Percentiles rank a stretch among this genome's conserved stretches.
Conservation (phyloP, 2,329 filamentous ascomycete genomes). For the Fusarium mundagurra region DNA sequence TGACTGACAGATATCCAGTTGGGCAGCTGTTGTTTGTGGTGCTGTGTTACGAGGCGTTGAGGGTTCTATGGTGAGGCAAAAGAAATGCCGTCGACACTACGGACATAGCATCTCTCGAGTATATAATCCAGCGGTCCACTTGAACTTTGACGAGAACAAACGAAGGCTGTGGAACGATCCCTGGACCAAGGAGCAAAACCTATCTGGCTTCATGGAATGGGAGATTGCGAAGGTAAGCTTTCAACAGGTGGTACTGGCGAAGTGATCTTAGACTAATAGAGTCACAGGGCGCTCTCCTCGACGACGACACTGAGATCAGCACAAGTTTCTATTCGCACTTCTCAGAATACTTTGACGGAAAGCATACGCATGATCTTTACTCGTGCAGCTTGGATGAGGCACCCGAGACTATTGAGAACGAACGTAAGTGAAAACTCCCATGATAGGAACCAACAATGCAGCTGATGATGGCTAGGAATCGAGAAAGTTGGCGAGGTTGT, state of each 20-base stretch:
- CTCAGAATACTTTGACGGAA: not conserved
- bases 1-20: not conserved
- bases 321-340: not conserved
- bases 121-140: not conserved
- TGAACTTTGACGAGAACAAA: not conserved
- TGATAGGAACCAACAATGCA: accelerated
- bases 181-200: not conserved
- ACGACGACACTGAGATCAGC: not conserved
- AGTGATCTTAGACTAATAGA: accelerated
- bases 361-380: not conserved
- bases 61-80: not conserved
- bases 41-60: not conserved
- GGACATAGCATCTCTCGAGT: not conserved
- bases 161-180: not conserved
- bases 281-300: not conserved
- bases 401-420: not conserved
- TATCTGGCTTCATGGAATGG: not conserved
- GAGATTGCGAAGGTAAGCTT: not conserved
- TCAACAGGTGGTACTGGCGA: accelerated
- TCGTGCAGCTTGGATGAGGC: not conserved
- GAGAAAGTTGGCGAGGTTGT: not conserved
- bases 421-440: accelerated
- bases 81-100: not conserved
- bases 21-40: not conserved
- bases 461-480: not conserved